Base-by-base conservation (phyloP, 306 rosid species). In the Fragaria nilgerrensis region DNA sequence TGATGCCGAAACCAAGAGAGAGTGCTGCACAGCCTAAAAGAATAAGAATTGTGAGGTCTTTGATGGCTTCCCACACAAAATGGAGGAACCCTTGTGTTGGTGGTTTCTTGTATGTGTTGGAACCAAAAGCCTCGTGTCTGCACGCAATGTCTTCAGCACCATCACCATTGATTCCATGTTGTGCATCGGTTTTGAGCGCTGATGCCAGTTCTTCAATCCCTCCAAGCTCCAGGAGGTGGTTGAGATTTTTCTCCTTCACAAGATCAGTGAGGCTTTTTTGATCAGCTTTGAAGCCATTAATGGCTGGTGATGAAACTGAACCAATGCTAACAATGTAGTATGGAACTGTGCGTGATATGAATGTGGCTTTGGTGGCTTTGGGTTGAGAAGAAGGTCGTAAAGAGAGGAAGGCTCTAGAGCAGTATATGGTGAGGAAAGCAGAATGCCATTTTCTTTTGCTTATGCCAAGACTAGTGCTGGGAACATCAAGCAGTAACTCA, bases 401-500 rank as follows among this genome's bases (percentile, higher is more conserved):
- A 17, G 68, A 23, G 2, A 65, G 45, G 25, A 74, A 58, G 27
- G 77, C 77, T 58, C 68, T 58, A 4, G 76, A 68, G 39, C 88
- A 90, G 68, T 88, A 88, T 52, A 88, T 78, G 32, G 39, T 52
- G 14, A 84, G 3, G 48, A 86, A 84, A 23, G 92, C 90, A 6
- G 78, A 62, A 62, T 74, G 90, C 94, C 91, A 90, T 32, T 87
- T 84, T 75, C 80, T 86, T 12, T 58, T 74, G 63, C 74, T 3
- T 81, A 3, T 27, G 55, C 43, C 80, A 13, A 55, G 55, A 23
- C 44, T 36, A 13, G 3, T 37, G 17, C 44, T 76, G 1, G 81
- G 71, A 2, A 56, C 75, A 65, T 59, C 70, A 69, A 80, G 79
- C 2, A 83, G n/a, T 20, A 17, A 14, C 44, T 48, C 81, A 36